Evolutionary conservation across 306 rosid species (phyloP).

Genomic region (Quercus glauca): DNA sequence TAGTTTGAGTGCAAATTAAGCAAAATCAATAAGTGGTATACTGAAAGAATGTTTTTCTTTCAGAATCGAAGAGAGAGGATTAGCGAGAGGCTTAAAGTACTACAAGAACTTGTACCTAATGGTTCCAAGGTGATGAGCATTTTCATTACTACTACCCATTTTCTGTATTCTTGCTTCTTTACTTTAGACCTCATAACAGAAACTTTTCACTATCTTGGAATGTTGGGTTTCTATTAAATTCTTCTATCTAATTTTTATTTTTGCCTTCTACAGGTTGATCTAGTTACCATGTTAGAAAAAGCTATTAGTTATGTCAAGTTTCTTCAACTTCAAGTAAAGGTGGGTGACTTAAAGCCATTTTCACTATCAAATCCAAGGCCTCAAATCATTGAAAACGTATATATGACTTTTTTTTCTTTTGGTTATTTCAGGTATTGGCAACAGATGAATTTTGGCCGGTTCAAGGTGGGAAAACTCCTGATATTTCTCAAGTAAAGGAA

Average conservation of each 20-base stretch:
- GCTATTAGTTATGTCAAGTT: conserved; percentile 88
- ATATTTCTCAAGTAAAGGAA: conserved; percentile 85
- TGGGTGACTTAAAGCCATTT: conserved; percentile 22
- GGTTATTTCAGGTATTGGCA: conserved; percentile 67
- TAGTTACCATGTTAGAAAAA: conserved; percentile 95
- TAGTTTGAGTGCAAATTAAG: not conserved
- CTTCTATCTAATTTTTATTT: not conserved
- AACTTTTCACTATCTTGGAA: not conserved
- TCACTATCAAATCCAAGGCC: not conserved
- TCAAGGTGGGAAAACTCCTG: conserved; percentile 85
- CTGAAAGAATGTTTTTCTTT: conserved; percentile 43
- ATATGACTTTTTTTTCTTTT: not conserved
- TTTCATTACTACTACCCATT: not conserved
- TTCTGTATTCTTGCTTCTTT: conserved; percentile 8
- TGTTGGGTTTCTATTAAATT: not conserved
- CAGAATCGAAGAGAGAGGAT: conserved; percentile 96
- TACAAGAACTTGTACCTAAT: conserved; percentile 81
- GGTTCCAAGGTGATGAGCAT: conserved; percentile 71
- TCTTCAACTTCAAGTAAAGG: conserved; percentile 96
- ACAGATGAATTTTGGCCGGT: conserved; percentile 91
- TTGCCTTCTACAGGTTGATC: conserved; percentile 57
- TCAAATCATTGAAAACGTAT: not conserved
- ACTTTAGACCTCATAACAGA: too few relatives aligned
- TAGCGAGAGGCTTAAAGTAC: conserved; percentile 79
- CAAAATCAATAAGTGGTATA: conserved; percentile 3